Evolutionary conservation across 306 rosid genomes (phyloP).

Genomic region (Albizia julibrissin): DNA sequence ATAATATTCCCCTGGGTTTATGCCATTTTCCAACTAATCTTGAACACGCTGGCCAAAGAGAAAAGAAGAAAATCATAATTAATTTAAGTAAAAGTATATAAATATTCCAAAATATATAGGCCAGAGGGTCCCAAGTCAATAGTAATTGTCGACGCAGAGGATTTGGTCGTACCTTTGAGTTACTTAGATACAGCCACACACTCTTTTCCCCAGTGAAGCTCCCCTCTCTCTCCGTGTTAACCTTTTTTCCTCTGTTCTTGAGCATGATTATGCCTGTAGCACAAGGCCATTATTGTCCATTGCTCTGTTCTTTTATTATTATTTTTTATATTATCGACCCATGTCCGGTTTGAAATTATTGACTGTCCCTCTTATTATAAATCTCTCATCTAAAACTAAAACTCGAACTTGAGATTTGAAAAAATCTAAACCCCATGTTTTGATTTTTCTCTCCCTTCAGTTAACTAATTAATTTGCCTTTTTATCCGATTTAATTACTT

Average conservation of each 20-base stretch:
- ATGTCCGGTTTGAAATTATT: too few relatives aligned
- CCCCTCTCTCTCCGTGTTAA: background rate
- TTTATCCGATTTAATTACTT: too few relatives aligned
- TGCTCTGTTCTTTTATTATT: background rate
- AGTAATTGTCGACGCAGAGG: background rate
- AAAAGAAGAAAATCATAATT: background rate
- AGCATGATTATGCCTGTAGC: background rate
- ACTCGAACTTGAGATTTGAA: too few relatives aligned
- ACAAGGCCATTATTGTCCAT: slow-evolving; percentile 9
- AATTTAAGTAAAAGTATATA: background rate
- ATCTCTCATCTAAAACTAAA: too few relatives aligned
- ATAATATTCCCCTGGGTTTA: background rate
- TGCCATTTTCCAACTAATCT: background rate
- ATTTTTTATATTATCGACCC: too few relatives aligned
- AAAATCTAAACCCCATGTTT: too few relatives aligned
- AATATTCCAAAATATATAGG: background rate
- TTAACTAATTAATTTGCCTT: background rate
- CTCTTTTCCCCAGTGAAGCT: background rate
- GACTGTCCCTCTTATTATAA: background rate
- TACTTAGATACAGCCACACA: background rate
- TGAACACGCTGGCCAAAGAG: background rate
- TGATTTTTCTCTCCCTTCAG: too few relatives aligned
- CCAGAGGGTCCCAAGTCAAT: background rate
- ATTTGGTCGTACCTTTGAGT: background rate
- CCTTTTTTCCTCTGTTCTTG: background rate